Conservation (phyloP, 495 filamentous ascomycete genomes). For the Trypethelium eluteriae region DNA sequence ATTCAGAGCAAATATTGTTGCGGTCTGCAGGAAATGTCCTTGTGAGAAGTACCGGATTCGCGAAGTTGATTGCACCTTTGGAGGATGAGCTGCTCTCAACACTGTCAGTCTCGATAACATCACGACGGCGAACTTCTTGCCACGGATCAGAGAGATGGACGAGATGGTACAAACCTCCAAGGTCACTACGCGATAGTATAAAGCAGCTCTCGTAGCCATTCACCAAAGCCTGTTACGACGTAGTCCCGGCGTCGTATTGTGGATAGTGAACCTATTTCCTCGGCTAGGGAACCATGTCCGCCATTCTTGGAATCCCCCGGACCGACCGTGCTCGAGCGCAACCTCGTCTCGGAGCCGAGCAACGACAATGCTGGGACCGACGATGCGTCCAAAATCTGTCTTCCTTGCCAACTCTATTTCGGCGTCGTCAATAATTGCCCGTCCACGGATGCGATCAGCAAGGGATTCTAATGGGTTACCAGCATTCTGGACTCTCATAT, state of each 20-base stretch:
- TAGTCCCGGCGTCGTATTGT: not conserved
- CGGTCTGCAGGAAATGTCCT: not conserved
- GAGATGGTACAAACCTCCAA: not conserved
- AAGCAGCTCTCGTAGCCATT: not conserved
- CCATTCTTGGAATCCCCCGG: not conserved
- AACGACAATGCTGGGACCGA: not conserved
- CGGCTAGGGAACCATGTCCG: not conserved
- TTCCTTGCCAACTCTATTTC: not conserved
- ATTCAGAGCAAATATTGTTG: constrained; percentile 13
- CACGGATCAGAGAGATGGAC: not conserved
- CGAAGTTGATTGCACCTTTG: not conserved
- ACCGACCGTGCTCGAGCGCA: not conserved
- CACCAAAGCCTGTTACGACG: not conserved
- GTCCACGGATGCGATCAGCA: not conserved
- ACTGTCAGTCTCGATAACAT: not conserved
- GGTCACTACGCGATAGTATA: not conserved
- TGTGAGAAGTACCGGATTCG: constrained; percentile 12
- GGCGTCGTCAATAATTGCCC: not conserved
- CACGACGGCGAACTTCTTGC: not conserved
- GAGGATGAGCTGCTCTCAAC: not conserved
- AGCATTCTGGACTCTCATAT: not conserved
- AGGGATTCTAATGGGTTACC: not conserved
- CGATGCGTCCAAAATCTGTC: not conserved
- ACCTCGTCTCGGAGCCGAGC: not conserved
- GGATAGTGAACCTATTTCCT: not conserved